A percentile compares a stretch with the other conserved stretches of the same genome.
Evolutionary conservation across 2,329 filamentous ascomycete genomes (phyloP).

Genomic region (Scortechinia acanthostroma): DNA sequence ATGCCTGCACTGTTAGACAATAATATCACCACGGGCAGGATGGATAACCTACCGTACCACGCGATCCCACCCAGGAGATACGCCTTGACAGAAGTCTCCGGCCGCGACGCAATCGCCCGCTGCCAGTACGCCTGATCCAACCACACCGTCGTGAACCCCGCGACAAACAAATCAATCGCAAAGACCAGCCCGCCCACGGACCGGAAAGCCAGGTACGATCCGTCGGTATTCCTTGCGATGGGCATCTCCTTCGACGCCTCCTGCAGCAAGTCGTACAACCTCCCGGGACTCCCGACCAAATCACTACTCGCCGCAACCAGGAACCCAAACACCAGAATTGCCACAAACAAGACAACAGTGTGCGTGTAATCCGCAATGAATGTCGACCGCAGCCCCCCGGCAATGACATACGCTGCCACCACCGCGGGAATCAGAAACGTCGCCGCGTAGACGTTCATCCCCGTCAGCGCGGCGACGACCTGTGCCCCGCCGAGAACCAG

Average conservation of each 20-base stretch:
- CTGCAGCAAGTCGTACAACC: no score
- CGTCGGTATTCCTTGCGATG: constrained; percentile 33
- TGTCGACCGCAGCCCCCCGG: constrained; percentile 37
- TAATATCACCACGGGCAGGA: constrained; percentile 35
- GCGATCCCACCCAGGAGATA: no score
- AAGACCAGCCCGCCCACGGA: constrained; percentile 31
- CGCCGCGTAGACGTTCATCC: constrained; percentile 36
- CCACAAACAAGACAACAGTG: constrained; percentile 34
- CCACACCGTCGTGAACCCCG: constrained; percentile 40
- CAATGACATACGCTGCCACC: constrained; percentile 36
- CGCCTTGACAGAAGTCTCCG: constrained; percentile 39
- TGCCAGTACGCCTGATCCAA: constrained; percentile 4
- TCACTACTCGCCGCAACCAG: constrained; percentile 29
- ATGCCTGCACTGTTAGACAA: constrained; percentile 33
- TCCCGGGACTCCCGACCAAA: constrained; percentile 28
- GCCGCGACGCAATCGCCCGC: constrained; percentile 40
- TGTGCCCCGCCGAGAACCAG: constrained; percentile 36
- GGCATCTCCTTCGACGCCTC: constrained; percentile 35
- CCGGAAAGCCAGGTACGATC: constrained; percentile 37
- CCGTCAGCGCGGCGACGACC: constrained; percentile 34
- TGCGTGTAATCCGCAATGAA: constrained; percentile 39
- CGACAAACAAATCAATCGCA: constrained; percentile 36
- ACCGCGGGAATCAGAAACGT: constrained; percentile 29
- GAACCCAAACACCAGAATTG: constrained; percentile 38
- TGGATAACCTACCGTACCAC: constrained; percentile 34